These are phyloP conservation scores for Amaranthus palmeri DNA, from an alignment of 148 eudicot genomes.

Conservation along the genomic window DNA sequence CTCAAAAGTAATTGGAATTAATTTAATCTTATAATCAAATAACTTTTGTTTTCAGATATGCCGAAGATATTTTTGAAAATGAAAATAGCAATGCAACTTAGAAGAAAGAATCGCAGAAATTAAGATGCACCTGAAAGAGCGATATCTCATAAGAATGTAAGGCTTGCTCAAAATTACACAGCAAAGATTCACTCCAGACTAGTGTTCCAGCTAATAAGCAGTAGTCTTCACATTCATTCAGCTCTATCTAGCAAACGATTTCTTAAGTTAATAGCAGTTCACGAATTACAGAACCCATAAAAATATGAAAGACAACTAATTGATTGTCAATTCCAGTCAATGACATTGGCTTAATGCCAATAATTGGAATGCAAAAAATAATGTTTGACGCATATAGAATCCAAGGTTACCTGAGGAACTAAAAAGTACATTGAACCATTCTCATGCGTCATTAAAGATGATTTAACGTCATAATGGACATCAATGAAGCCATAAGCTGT, in stretches of 20 bases:
- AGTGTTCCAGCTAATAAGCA: conserved; percentile 64
- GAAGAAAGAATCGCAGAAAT: not conserved
- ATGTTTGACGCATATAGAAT: conserved; percentile 25
- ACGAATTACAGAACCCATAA: conserved; percentile 13
- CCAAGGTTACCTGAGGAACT: conserved; percentile 73
- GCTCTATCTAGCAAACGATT: conserved; percentile 61
- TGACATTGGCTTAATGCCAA: not conserved
- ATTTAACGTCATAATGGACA: conserved; percentile 38
- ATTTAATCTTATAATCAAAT: no score
- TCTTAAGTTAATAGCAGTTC: conserved; percentile 13
- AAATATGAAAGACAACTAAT: not conserved
- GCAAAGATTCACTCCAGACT: conserved; percentile 63
- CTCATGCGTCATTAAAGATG: conserved; percentile 44
- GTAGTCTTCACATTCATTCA: conserved; percentile 65
- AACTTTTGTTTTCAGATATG: not conserved
- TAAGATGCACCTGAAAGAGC: conserved; percentile 48
- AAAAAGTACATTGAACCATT: conserved; percentile 61
- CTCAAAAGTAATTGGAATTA: no score
- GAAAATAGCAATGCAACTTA: not conserved
- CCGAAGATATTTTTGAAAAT: not conserved
- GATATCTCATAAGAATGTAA: conserved; percentile 47
- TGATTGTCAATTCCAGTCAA: conserved; percentile 2
- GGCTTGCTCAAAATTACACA: conserved; percentile 55
- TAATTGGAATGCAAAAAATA: conserved; percentile 7
- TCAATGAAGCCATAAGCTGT: conserved; percentile 75